Base-by-base conservation (phyloP, 2,329 filamentous ascomycete species). In the Fusarium torulosum region DNA sequence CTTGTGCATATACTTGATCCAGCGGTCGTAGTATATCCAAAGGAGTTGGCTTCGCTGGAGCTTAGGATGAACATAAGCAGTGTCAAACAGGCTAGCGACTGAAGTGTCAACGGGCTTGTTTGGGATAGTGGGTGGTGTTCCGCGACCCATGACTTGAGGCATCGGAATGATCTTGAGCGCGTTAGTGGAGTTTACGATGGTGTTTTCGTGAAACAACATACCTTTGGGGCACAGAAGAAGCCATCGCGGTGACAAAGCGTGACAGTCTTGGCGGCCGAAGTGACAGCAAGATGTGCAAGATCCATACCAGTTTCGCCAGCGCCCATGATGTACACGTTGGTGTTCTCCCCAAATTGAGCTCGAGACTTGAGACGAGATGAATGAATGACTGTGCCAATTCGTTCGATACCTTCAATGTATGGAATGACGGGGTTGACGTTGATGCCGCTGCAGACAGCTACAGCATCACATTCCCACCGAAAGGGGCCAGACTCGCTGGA, bases 51-150 rank as follows among this genome's bases (percentile, higher is more conserved):
- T 80, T n/a, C 77, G 77, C 57, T 82, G 80, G 1, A 85, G 73
- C 5, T 79, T 58, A 0, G 81, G 80, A n/a, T 84, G 83, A 7
- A 82, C 79, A 53, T 85, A 85, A 6, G 82, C 81, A 0, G 83
- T 85, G 61, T 85, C 83, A 60, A 86, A 85, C 7, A 85, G 70
- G 53, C 82, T 84, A 11, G 82, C 82, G 2, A 81, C 76, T 1
- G 80, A 79, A 4, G 80, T 78, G 63, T 85, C 83, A 15, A 83
- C 78, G 0, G 83, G 83, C 38, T 84, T 82, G 44, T 82, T 82
- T 10, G 75, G 43, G 1, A 55, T 7, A 11, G 51, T 15, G 7
- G 63, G 35, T 13, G 63, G 35, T 13, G 43, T 43, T 6, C 42
- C 44, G 4, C 29, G 37, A 6, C 70, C 60, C 38, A 67, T 50